Evolutionary conservation across 2,329 filamentous ascomycete genomes (phyloP).

Genomic region (Talaromyces sp.): DNA sequence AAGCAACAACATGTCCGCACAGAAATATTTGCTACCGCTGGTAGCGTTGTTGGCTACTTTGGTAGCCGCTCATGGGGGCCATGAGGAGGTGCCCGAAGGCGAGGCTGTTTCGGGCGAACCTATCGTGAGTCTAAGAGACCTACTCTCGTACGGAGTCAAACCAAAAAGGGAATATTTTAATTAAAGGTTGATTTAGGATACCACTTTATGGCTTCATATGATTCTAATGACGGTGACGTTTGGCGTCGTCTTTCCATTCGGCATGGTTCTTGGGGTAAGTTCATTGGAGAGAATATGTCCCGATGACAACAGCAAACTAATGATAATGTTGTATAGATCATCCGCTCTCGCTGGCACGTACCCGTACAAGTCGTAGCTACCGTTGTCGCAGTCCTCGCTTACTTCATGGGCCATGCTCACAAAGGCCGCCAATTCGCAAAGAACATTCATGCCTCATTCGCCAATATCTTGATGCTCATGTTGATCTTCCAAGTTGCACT

Average conservation of each 20-base stretch:
- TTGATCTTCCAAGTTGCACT: constrained; percentile 72
- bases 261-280: constrained; percentile 86
- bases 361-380: constrained; percentile 76
- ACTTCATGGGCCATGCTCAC: constrained; percentile 88
- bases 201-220: constrained; percentile 90
- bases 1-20: constrained; percentile 9
- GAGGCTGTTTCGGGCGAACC: constrained; percentile 68
- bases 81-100: constrained; percentile 64
- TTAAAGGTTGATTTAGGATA: constrained; percentile 52
- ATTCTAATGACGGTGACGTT: constrained; percentile 81
- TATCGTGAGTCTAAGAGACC: constrained; percentile 54
- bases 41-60: constrained; percentile 29
- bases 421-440: constrained; percentile 79
- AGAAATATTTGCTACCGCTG: constrained; percentile 20
- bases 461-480: constrained; percentile 74
- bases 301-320: not conserved
- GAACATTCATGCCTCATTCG: constrained; percentile 80
- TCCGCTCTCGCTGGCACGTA: constrained; percentile 90
- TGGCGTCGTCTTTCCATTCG: constrained; percentile 86
- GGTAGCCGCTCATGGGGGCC: constrained; percentile 51
- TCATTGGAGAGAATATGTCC: not conserved
- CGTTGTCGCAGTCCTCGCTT: constrained; percentile 73
- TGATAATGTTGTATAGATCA: constrained; percentile 58
- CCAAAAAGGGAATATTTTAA: constrained; percentile 6
- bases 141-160: not conserved